Percentiles rank a stretch among this genome's conserved stretches.
Conservation (phyloP, 257 asterid genomes). For the Solanum acaule region DNA sequence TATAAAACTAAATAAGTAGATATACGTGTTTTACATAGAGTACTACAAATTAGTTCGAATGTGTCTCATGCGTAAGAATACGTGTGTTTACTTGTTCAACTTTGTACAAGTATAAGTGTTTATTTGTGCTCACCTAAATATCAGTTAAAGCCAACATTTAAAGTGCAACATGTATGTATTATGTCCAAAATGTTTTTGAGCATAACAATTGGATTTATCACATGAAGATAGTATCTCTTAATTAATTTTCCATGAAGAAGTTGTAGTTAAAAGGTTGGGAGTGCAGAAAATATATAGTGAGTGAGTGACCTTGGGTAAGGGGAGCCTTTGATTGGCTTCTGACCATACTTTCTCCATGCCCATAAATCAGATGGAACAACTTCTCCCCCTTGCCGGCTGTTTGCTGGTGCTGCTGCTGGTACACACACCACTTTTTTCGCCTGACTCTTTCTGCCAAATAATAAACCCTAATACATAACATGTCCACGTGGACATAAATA, state of each 20-base stretch:
- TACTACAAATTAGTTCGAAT: neutral
- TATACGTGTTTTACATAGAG: neutral
- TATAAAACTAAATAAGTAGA: neutral
- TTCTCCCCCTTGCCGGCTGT: slow-evolving; percentile 78
- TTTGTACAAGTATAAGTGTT: neutral
- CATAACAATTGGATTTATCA: neutral
- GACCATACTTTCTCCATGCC: slow-evolving; percentile 99
- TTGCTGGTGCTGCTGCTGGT: slow-evolving; percentile 89
- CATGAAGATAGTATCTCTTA: neutral
- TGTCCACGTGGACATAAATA: too few relatives aligned
- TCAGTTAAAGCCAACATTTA: neutral
- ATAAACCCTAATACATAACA: neutral
- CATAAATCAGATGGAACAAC: slow-evolving; percentile 94
- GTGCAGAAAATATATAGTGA: neutral
- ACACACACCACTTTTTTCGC: slow-evolving; percentile 89
- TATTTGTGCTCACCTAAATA: neutral
- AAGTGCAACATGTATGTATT: neutral
- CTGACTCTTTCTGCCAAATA: slow-evolving; percentile 61
- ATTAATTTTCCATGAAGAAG: neutral
- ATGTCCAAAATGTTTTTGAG: neutral
- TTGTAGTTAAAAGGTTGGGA: neutral
- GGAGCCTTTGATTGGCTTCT: slow-evolving; percentile 95
- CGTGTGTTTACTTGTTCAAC: neutral
- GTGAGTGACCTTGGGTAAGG: slow-evolving; percentile 73
- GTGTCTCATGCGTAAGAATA: neutral